Conservation (phyloP, 2,329 filamentous ascomycete species). For the Aspergillus texensis region DNA sequence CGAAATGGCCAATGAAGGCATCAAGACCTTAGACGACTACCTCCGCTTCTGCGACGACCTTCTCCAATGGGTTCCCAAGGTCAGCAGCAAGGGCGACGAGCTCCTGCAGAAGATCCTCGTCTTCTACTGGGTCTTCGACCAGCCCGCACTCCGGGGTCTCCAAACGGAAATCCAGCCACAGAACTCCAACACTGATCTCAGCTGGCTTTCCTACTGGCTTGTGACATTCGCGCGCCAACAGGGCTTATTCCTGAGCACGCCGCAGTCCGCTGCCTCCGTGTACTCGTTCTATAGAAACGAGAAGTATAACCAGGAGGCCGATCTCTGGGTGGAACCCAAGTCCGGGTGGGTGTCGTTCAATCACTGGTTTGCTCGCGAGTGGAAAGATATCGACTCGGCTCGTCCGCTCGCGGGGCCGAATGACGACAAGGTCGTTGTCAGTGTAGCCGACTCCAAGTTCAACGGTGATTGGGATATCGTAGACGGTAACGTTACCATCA, state of each 20-base stretch:
- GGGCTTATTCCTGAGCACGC: slow-evolving; percentile 14
- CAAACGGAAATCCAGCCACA: slow-evolving; percentile 12
- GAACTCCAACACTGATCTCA: background rate
- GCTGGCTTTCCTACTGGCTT: slow-evolving; percentile 20
- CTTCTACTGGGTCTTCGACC: slow-evolving; percentile 18
- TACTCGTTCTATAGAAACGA: slow-evolving; percentile 11
- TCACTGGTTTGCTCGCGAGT: slow-evolving; percentile 13
- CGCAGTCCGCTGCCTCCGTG: slow-evolving; percentile 9
- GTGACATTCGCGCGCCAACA: slow-evolving; percentile 9
- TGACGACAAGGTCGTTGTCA: slow-evolving; percentile 10
- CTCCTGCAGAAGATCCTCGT: slow-evolving; percentile 10
- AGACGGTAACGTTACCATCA: background rate
- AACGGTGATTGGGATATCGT: slow-evolving; percentile 4
- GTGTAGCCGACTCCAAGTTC: slow-evolving; percentile 9
- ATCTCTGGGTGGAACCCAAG: slow-evolving; percentile 6
- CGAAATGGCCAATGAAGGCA: background rate
- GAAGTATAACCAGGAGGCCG: slow-evolving; percentile 5
- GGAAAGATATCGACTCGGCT: slow-evolving; percentile 2
- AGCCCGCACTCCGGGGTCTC: slow-evolving; percentile 10
- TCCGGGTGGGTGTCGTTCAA: slow-evolving; percentile 18
- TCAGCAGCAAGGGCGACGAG: slow-evolving; percentile 10
- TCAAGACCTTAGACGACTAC: slow-evolving; percentile 12
- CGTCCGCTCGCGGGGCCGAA: slow-evolving; percentile 2
- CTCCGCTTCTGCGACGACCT: slow-evolving; percentile 8
- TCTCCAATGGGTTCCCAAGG: slow-evolving; percentile 14